A percentile compares a stretch with the other conserved stretches of the same genome.
phyloP scores from a whole-genome alignment of 257 asterid species.

The Solanum sitiens region DNA sequence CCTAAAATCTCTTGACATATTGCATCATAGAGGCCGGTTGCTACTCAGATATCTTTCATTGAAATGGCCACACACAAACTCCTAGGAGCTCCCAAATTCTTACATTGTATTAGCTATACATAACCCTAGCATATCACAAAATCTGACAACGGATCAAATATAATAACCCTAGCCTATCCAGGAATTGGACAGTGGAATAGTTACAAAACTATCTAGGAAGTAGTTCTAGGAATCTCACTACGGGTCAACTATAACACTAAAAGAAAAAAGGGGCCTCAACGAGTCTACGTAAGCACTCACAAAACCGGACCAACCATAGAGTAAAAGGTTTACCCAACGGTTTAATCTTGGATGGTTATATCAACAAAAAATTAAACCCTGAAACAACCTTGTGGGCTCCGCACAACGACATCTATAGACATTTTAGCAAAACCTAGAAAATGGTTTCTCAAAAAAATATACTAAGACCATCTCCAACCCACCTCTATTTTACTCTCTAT shows the following conservation, averaged over 20 bases:
- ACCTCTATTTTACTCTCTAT: no score
- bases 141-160: no score
- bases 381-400: not conserved
- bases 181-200: not conserved
- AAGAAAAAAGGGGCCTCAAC: not conserved
- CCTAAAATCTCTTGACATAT: no score
- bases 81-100: not conserved
- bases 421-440: not conserved
- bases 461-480: not conserved
- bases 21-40: not conserved
- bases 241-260: not conserved
- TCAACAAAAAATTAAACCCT: not conserved
- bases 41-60: not conserved
- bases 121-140: not conserved
- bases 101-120: not conserved
- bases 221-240: not conserved
- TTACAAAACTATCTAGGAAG: not conserved
- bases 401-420: no score
- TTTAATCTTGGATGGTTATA: not conserved
- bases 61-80: not conserved
- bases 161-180: not conserved
- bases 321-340: not conserved
- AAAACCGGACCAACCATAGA: not conserved
- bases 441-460: no score
- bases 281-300: not conserved